Base-by-base conservation (phyloP, 192 early-diverging fungal species). In the Gonapodya sp. region DNA sequence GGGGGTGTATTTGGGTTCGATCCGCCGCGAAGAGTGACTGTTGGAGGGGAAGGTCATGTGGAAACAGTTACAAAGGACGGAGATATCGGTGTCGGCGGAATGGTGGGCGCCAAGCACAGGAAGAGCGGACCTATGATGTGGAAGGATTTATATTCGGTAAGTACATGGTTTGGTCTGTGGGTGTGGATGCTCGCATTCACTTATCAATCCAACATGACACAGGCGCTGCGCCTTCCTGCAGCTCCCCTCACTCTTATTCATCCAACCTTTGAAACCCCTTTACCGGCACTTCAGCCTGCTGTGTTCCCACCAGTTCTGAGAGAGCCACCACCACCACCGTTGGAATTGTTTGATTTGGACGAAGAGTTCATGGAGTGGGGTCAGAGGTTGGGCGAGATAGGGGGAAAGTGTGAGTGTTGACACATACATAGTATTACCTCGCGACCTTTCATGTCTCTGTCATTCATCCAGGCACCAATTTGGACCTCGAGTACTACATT, bases 301-400 rank as follows among this genome's bases (percentile, higher is more conserved):
- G 85, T 88, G 30, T 92, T 92, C 84, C 89, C 89, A 31, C 91
- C 91, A 0, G 77, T 81, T 0, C 86, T 91, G 31, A 82, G 83
- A 36, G 88, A 91, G 80, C 85, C 91, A 1, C 87, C 91, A 1
- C 89, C 91, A 64, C 91, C 91, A 0, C 79, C 90, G 0, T 82
- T 92, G 35, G 91, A 92, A 32, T 83, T 92, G 30, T 92, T 92
- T 79, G 91, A 92, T 81, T 84, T 92, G 16, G 91, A 92, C 83
- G 91, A 91, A 80, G 81, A 90, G 34, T 92, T 92, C 83, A 88
- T 89, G 18, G 83, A 80, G 35, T 88, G 88, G 81, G 81, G 83
- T 1, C 85, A 84, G 31, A 83, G 89, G 14, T 64, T 92, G 18
- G 91, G 88, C 1, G 89, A 92, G 81, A 73, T 91, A 8, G 89